Percentiles rank a stretch among this genome's conserved stretches.
Conservation (phyloP, 768 basidiomycete species). For the Asterophora lycoperdoides region DNA sequence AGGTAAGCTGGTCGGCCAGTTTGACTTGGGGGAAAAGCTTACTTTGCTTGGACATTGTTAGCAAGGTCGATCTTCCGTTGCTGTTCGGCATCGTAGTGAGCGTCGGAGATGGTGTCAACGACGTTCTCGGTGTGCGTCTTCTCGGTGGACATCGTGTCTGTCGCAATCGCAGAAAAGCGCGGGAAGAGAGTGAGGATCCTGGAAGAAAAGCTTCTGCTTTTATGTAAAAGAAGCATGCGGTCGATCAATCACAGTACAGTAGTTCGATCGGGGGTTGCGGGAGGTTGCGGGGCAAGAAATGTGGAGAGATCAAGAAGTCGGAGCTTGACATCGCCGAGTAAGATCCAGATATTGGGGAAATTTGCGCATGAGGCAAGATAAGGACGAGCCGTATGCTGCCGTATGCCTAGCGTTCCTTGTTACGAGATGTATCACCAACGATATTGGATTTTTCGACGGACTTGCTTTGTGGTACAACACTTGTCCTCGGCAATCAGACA, state of each 20-base stretch:
- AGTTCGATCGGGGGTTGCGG: constrained; percentile 3
- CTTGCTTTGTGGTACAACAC: background rate
- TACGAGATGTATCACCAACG: no score
- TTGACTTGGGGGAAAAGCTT: constrained; percentile 6
- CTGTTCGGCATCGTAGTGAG: constrained; percentile 24
- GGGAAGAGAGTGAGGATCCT: no score
- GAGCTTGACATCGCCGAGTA: background rate
- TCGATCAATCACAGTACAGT: constrained; percentile 10
- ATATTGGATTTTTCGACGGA: no score
- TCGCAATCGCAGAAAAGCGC: no score
- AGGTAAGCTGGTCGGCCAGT: background rate
- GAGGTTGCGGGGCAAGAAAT: background rate
- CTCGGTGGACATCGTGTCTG: no score
- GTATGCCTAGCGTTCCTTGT: no score
- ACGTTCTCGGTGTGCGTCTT: constrained; percentile 26
- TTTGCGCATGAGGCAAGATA: no score
- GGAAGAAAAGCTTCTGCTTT: background rate
- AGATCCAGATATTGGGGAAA: background rate
- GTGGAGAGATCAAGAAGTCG: background rate
- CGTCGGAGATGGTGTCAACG: constrained; percentile 1
- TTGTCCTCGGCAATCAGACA: constrained; percentile 11
- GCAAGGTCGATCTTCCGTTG: constrained; percentile 25
- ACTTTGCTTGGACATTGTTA: constrained; percentile 42
- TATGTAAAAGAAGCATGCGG: constrained; percentile 5
- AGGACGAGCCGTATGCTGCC: no score